Evolutionary conservation across 805 yeast genomes (phyloP).

Genomic region (Debaryomyces hansenii): DNA sequence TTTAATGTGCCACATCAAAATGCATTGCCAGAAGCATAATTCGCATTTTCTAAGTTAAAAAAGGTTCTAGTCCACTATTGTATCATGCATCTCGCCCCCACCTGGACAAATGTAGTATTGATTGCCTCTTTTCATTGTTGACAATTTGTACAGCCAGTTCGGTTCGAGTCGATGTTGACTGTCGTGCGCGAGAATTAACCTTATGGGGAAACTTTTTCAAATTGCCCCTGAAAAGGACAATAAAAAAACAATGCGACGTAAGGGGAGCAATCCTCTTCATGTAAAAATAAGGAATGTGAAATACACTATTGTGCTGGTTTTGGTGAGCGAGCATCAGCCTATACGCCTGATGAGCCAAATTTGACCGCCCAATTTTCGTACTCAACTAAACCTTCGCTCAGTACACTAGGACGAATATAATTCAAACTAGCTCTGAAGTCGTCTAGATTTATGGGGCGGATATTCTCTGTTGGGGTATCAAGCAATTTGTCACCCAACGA

Average conservation of each 20-base stretch:
- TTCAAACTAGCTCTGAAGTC: constrained; percentile 79
- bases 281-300: background rate
- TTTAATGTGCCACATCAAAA: no score
- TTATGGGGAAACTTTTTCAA: background rate
- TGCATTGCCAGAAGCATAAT: no score
- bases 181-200: background rate
- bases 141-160: no score
- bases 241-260: background rate
- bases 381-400: constrained; percentile 70
- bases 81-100: no score
- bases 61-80: no score
- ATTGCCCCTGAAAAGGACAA: background rate
- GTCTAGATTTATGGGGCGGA: constrained; percentile 67
- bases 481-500: constrained; percentile 84
- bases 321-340: constrained; percentile 4
- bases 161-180: background rate
- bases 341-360: constrained; percentile 89
- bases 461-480: constrained; percentile 65
- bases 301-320: background rate
- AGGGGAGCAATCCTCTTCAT: background rate
- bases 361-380: constrained; percentile 88
- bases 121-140: no score
- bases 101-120: no score
- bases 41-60: no score
- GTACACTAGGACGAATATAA: constrained; percentile 85